Evolutionary conservation across 106 monocot genomes (phyloP), one percentile per base, ranked within the genome.

Genomic region (Hemerocallis citrina): DNA sequence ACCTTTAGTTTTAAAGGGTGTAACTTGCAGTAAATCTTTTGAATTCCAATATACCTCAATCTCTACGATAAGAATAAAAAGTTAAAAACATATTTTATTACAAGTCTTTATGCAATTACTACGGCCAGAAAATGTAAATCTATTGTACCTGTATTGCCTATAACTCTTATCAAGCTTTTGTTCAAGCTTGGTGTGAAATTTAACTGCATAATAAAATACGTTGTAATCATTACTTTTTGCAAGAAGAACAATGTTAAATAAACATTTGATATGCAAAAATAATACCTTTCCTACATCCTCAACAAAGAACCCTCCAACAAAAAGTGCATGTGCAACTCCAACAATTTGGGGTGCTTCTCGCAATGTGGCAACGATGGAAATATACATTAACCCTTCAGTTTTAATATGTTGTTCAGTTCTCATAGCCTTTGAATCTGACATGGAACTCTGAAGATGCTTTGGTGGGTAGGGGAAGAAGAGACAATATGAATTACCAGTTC

Each of bases 381-480:
- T 34, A 60, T 72, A 58, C 7, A 77, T 12, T 51, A 72, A 66
- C 46, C 74, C 83, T 52, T 75, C 72, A 15, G 49, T 63, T 37
- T 23, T 30, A 35, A 31, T 20, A 52, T 8, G 39, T 22, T 57
- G 57, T 65, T 71, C 48, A 49, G 32, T 19, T 62, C 42, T 64
- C 6, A 64, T 33, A 31, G 28, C 48, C 24, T 82, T 75, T 29
- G 81, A 62, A 56, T 78, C 72, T 33, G 75, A 72, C 10, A 71
- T 66, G 27, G 59, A 47, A 59, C 41, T 77, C 37, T 66, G 34
- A 63, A 96, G 52, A 59, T 86, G 71, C 39, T 74, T 70, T 30
- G 95, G 95, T 62, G 95, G 64, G 49, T 86, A 76, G 13, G 95
- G 95, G 60, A 90, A 81, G 35, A 96, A 91, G 7, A 96, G 43